Evolutionary conservation across 257 asterid species (phyloP), one percentile per base, ranked within the genome.

Genomic region (Solanum raphanifolium): DNA sequence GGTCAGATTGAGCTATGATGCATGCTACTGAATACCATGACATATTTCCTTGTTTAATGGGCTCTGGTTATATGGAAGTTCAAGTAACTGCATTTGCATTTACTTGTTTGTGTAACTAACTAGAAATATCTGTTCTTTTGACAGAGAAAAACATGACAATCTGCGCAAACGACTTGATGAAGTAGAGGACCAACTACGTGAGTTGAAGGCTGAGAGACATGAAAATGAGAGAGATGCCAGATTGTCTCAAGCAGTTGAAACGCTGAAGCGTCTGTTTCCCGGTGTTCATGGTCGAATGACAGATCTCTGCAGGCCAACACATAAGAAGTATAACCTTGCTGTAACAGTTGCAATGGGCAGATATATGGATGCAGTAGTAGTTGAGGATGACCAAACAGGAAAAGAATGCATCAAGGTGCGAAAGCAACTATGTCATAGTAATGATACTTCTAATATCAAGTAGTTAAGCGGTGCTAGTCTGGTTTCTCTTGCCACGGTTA

Each of bases 341-440:
- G 99, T 97, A 90, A 97, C 99, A 90, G 98, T 97, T 92, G 99
- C 99, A 79, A 97, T 97, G 99, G 99, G 99, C 79, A 95, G 94
- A 93, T 96, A 95, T 92, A 97, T 97, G 99, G 99, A 97, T 90
- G 99, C 99, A 68, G 98, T 97, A 25, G 99, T 97, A 32, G 99
- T 97, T 88, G 99, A 95, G 87, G 98, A 96, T 91, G 99, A 97
- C 89, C 91, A 97, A 55, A 94, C 98, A 2, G 99, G 99, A 88
- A 97, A 97, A 90, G 99, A 97, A 88, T 97, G 99, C 88, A 97
- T 97, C 91, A 96, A 97, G 99, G 99, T 97, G 85, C 38, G 36
- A 20, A 34, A 46, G 34, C 16, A 73, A 73, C 88, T 31, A 35
- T 86, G 20, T 52, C 69, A 82, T 82, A 31, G 41, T 32, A 82